A percentile compares a stretch with the other conserved stretches of the same genome.
phyloP scores from a whole-genome alignment of 441 rosid species.

The Pelargonium hybrid region DNA sequence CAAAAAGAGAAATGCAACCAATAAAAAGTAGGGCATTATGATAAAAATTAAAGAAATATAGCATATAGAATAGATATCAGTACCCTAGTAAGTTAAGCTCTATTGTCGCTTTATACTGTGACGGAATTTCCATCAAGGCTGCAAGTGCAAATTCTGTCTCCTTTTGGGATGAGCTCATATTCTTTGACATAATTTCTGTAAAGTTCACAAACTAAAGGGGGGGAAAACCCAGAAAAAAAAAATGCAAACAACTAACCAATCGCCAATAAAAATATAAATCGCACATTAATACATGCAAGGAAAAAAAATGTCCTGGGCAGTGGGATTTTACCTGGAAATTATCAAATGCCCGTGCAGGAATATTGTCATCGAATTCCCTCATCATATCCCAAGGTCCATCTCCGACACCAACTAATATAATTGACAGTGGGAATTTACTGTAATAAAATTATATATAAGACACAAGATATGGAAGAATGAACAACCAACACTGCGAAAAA shows the following conservation, averaged over 20 bases:
- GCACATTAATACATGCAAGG: background rate
- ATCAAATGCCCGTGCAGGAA: conserved; percentile 79
- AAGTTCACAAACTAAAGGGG: conserved; percentile 73
- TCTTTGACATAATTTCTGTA: conserved; percentile 75
- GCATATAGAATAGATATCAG: background rate
- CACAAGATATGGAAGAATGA: conserved; percentile 15
- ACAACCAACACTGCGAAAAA: background rate
- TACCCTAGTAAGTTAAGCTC: conserved; percentile 81
- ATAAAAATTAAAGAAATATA: background rate
- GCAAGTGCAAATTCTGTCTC: conserved; percentile 83
- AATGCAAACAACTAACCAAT: background rate
- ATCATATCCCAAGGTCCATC: conserved; percentile 99
- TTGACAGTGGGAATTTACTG: conserved; percentile 82
- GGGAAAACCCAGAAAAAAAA: conserved; percentile 10
- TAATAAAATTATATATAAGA: conserved; percentile 19
- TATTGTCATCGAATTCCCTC: conserved; percentile 92
- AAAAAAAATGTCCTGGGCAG: background rate
- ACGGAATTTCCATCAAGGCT: conserved; percentile 88
- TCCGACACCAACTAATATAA: conserved; percentile 92
- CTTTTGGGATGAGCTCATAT: conserved; percentile 39
- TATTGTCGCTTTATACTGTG: conserved; percentile 80
- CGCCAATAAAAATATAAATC: background rate
- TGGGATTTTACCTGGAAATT: conserved; percentile 60
- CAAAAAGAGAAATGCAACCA: background rate
- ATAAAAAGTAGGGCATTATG: background rate